phyloP scores from a whole-genome alignment of 1,139 yeast genomes.

The Geotrichum armillariae region DNA sequence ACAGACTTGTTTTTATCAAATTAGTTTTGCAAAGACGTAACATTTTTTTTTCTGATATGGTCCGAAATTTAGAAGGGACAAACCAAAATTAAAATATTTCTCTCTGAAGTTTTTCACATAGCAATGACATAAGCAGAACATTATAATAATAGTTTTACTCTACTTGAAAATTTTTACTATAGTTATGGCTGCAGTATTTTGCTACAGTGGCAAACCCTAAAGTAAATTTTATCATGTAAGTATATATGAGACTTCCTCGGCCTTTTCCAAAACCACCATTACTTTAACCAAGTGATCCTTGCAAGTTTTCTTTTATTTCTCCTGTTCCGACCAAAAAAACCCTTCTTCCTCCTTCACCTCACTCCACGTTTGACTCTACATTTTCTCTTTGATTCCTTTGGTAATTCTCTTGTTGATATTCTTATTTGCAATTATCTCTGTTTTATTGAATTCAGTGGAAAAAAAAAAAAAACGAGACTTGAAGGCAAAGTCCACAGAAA shows the following conservation, averaged over 20 bases:
- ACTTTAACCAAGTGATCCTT: neutral
- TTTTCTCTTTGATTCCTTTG: neutral
- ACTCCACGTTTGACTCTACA: neutral
- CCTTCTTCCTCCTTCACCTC: neutral
- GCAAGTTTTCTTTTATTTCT: neutral
- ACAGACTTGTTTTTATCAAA: slow-evolving; percentile 3
- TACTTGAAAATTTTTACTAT: neutral
- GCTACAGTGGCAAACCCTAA: neutral
- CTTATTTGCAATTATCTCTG: neutral
- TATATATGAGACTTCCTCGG: neutral
- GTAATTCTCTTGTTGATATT: neutral
- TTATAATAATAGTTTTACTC: too few relatives aligned
- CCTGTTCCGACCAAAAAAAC: neutral
- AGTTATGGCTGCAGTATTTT: neutral
- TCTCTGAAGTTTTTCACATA: neutral
- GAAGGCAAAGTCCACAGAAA: neutral
- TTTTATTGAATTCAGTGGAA: neutral
- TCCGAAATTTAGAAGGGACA: neutral
- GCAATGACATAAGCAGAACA: neutral
- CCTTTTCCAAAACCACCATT: neutral
- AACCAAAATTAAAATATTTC: neutral
- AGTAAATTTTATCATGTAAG: neutral
- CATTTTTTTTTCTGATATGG: slow-evolving; percentile 4
- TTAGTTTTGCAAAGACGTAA: slow-evolving; percentile 11
- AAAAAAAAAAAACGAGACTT: neutral